A percentile compares a stretch with the other conserved stretches of the same genome.
Conservation (phyloP, 768 basidiomycete genomes). For the Boletus rubescentipes region DNA sequence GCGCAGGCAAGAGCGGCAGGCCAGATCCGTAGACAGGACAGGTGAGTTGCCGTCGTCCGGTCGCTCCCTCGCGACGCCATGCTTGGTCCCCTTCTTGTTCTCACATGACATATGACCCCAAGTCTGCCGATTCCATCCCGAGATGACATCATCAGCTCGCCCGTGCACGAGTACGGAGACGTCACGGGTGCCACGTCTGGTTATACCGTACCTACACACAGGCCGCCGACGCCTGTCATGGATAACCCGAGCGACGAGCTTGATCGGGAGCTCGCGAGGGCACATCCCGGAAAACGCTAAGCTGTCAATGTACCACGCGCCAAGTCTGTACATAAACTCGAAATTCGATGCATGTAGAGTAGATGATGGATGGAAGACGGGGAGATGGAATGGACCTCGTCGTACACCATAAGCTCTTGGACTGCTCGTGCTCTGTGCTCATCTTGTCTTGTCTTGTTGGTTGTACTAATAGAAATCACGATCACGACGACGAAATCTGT, state of each 20-base stretch:
- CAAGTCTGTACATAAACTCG: background rate
- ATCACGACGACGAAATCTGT: too few species aligned
- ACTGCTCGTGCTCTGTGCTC: too few species aligned
- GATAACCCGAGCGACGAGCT: constrained; percentile 86
- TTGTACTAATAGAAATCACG: too few species aligned
- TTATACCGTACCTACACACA: constrained; percentile 50
- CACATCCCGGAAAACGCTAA: constrained; percentile 47
- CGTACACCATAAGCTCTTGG: too few species aligned
- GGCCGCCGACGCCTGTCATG: constrained; percentile 68
- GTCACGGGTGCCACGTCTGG: constrained; percentile 69
- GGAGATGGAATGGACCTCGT: background rate
- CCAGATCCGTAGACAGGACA: constrained; percentile 76
- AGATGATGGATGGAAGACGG: background rate
- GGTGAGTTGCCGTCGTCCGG: constrained; percentile 38
- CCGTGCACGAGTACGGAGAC: constrained; percentile 58
- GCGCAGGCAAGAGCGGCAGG: constrained; percentile 72
- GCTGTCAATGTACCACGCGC: background rate
- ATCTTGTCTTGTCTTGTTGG: too few species aligned
- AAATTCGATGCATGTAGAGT: background rate
- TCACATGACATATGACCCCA: background rate
- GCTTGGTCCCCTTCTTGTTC: background rate
- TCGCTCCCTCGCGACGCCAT: background rate
- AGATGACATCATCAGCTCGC: constrained; percentile 79
- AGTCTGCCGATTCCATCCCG: constrained; percentile 80
- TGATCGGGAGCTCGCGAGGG: constrained; percentile 80